phyloP scores from a whole-genome alignment of 1,284 basidiomycete genomes.

The Rugosomyces carneus region DNA sequence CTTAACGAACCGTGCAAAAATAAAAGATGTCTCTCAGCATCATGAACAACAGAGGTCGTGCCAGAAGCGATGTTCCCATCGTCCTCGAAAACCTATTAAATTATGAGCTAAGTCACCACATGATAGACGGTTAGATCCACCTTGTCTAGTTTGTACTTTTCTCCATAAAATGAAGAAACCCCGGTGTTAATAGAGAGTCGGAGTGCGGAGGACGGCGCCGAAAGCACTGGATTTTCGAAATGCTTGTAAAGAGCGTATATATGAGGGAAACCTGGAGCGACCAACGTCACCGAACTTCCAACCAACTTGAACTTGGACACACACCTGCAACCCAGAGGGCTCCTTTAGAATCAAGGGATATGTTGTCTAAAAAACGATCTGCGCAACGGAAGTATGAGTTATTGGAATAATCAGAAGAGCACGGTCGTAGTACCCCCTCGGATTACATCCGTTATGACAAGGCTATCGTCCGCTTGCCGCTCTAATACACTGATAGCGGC shows the following conservation, averaged over 20 bases:
- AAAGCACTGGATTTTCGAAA: conserved; percentile 22
- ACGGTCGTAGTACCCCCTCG: conserved; percentile 29
- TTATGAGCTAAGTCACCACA: background rate
- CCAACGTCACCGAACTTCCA: background rate
- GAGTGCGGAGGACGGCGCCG: conserved; percentile 22
- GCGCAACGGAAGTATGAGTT: background rate
- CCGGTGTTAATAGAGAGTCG: conserved; percentile 51
- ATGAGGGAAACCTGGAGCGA: conserved; percentile 30
- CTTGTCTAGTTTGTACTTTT: conserved; percentile 59
- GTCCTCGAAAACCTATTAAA: conserved; percentile 41
- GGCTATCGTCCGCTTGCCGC: conserved; percentile 46
- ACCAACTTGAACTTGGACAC: conserved; percentile 1
- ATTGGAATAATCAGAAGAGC: background rate
- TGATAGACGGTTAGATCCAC: conserved; percentile 27
- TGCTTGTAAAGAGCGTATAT: conserved; percentile 26
- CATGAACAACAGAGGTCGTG: conserved; percentile 48
- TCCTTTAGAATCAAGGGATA: conserved; percentile 50
- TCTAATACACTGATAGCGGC: conserved; percentile 48
- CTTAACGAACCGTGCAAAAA: conserved; percentile 47
- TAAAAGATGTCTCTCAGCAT: conserved; percentile 40
- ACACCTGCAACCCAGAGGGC: conserved; percentile 53
- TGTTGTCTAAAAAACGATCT: conserved; percentile 51
- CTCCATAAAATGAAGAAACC: conserved; percentile 48
- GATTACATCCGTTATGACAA: conserved; percentile 43
- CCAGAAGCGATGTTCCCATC: conserved; percentile 49